Evolutionary conservation across 495 filamentous ascomycete genomes (phyloP), one percentile per base, ranked within the genome.

Genomic region (Aspergillus avenaceus): DNA sequence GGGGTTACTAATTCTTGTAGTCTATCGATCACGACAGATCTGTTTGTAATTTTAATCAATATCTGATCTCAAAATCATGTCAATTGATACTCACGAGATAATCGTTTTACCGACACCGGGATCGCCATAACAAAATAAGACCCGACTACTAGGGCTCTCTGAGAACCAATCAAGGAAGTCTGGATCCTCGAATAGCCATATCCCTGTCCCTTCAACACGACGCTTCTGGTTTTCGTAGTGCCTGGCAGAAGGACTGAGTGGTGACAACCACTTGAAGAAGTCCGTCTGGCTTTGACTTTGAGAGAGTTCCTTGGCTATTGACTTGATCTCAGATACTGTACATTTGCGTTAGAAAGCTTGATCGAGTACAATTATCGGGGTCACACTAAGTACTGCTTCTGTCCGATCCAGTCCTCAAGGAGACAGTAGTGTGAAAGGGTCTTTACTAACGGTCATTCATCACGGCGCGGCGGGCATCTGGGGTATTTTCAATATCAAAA

Each of bases 51-150:
- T 25, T n/a, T n/a, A n/a, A 13, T 34, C 11, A 34, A n/a, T n/a
- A 13, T 34, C 16, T 32, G 37, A 19, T 18, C 29, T 11, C 8
- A 13, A 32, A 7, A 22, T 21, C 14, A 27, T 34, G 5, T 26
- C 11, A n/a, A 3, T 14, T 18, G 31, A 45, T 9, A 60, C 56
- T 45, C 53, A 64, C 59, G 52, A 11, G 19, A 68, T 49, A 22
- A 66, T 41, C 16, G 64, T 64, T 50, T 68, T 68, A n/a, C 65
- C 65, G 12, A 52, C 53, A 13, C 65, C 65, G 6, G 59, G 59
- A 52, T 31, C 12, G 12, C 52, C 55, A 36, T 27, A 36, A 34
- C 42, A 58, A 19, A 16, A 46, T 1, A 55, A 24, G 4, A 23
- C 34, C 49, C 23, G 32, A 16, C 1, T 4, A 6, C n/a, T 16